Evolutionary conservation across 345 rosid genomes (phyloP), one percentile per base, ranked within the genome.

Genomic region (Salix koriyanagi): DNA sequence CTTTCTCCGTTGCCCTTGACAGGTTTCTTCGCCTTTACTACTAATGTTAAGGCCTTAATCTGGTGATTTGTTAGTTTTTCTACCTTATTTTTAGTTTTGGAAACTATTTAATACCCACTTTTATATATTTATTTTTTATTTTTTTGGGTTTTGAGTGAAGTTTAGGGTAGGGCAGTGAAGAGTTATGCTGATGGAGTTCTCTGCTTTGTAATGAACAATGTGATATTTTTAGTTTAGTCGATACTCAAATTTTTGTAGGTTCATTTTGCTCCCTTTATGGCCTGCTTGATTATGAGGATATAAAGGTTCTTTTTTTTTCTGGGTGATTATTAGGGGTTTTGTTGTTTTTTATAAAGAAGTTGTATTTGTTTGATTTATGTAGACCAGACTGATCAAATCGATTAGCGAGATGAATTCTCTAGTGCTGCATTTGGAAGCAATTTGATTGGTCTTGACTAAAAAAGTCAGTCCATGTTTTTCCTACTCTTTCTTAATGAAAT

Each of bases 11-110:
- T 54, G 60, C 84, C 62, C 67, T 83, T 39, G 79, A 74, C 75
- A 86, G 93, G 93, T 90, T 72, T n/a, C 26, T 41, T 56, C 74
- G 7, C 56, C 64, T 66, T 25, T 44, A 16, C 44, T 61, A 37
- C 14, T 58, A 25, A 1, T 71, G 34, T 16, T 30, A 28, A 15
- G n/a, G 0, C 16, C 30, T 71, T 71, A 8, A 10, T 10, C 9
- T 75, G 16, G 34, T 19, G 14, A 11, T 46, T 6, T 74, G 2
- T 12, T 14, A 41, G 5, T 11, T 25, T 56, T 72, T 13, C 30
- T 41, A 34, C 64, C 76, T 73, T 30, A 11, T 26, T 52, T 26
- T 52, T 71, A 26, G 21, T 37, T 72, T 39, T 56, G 61, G 75
- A 58, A 58, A n/a, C n/a, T 10, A 23, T 23, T 9, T 58, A 58